Percentiles rank a stretch among this genome's conserved stretches.
These are phyloP conservation scores for Colletotrichum sp. DNA, from an alignment of 2,329 filamentous ascomycete species.

Conservation along the genomic window DNA sequence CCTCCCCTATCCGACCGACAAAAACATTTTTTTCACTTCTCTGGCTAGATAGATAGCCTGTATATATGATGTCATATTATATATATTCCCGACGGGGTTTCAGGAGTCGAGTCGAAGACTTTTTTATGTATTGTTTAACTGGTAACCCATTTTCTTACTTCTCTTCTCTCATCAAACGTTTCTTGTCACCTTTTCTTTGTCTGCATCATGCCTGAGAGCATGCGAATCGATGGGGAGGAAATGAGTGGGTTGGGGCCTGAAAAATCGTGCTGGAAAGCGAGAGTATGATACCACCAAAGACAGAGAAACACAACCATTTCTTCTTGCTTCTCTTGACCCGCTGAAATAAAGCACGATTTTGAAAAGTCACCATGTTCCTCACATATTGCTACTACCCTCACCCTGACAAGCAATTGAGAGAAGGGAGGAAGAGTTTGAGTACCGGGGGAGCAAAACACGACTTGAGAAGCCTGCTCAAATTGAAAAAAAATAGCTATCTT, in stretches of 20 bases:
- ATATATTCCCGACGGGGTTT: conserved; percentile 27
- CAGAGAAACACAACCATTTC: not conserved
- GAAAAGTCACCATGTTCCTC: not conserved
- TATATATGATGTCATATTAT: conserved; percentile 29
- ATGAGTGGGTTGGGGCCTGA: not conserved
- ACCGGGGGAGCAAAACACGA: not conserved
- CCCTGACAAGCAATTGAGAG: not conserved
- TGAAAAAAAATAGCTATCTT: not conserved
- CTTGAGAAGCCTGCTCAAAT: not conserved
- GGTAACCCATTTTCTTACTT: not conserved
- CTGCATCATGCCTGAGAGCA: not conserved
- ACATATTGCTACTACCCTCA: not conserved
- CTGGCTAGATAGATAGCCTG: conserved; percentile 27
- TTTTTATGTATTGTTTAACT: conserved; percentile 20
- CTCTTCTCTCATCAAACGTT: not conserved
- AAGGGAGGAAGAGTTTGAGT: not conserved
- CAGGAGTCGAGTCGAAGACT: conserved; percentile 17
- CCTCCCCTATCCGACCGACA: conserved; percentile 3
- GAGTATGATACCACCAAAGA: conserved; percentile 12
- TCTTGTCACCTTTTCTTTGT: not conserved
- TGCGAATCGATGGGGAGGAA: not conserved
- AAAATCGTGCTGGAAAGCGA: not conserved
- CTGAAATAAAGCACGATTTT: conserved; percentile 14
- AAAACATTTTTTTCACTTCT: conserved; percentile 15
- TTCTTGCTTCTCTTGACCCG: not conserved